Conservation (phyloP, 2,329 filamentous ascomycete genomes). For the Phialemoniopsis sp. region DNA sequence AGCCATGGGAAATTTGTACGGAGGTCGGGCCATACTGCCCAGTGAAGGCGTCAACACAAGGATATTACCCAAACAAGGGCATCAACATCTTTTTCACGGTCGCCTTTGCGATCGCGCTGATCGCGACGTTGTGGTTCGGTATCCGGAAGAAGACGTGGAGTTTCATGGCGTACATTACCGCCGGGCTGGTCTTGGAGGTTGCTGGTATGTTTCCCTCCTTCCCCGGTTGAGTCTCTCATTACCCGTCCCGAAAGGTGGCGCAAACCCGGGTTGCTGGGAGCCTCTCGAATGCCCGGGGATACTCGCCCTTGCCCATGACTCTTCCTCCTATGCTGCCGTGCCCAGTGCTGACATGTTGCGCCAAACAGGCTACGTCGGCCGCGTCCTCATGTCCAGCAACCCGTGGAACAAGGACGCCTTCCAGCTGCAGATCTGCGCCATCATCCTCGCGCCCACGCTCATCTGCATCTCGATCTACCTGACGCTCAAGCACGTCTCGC, state of each 20-base stretch:
- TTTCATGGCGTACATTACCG: conserved; percentile 42
- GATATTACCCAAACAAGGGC: conserved; percentile 52
- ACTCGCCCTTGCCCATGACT: no score
- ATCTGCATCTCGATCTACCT: conserved; percentile 62
- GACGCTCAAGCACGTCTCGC: conserved; percentile 55
- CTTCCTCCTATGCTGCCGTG: conserved; percentile 2
- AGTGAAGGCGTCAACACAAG: conserved; percentile 47
- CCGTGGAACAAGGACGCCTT: conserved; percentile 52
- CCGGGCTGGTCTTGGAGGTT: conserved; percentile 47
- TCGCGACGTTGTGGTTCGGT: conserved; percentile 37
- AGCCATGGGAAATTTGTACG: no score
- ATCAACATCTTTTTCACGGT: conserved; percentile 51
- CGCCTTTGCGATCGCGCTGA: conserved; percentile 38
- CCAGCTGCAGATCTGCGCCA: conserved; percentile 54
- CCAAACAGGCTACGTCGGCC: conserved; percentile 46
- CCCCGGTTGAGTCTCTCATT: neutral
- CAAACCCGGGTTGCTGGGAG: no score
- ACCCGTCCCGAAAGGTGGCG: neutral
- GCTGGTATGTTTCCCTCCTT: conserved; percentile 31
- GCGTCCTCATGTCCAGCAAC: conserved; percentile 45
- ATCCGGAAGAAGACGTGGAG: conserved; percentile 51
- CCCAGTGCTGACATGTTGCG: no score
- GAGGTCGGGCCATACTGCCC: conserved; percentile 40
- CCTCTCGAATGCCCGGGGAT: no score
- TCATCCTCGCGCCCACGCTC: conserved; percentile 56